Evolutionary conservation across 1,284 basidiomycete species (phyloP), one percentile per base, ranked within the genome.

Genomic region (Cryptococcus neoformans): DNA sequence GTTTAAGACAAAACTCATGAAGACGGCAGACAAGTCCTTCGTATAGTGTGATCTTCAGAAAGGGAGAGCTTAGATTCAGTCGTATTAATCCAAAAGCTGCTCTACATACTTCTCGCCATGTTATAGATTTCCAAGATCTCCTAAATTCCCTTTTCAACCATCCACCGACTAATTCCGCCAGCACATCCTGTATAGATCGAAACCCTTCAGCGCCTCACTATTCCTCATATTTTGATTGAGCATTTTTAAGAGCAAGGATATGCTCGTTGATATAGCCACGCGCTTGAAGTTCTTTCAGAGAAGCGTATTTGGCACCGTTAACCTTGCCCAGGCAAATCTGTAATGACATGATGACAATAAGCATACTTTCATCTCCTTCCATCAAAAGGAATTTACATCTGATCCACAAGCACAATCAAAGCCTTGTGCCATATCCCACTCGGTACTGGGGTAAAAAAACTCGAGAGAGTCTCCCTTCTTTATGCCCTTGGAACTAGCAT

Each of bases 401-500:
- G 80, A 69, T 9, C 78, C 79, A 67, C 85, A 87, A 39, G 71
- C 63, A 72, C 85, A 87, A 36, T 79, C 72, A 66, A 88, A 88
- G 1, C 83, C 80, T 65, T 85, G 84, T 11, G 81, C 84, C 85
- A 87, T 87, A 53, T 84, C 80, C 85, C 86, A 87, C 69, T 87
- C 86, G 6, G 85, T 87, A 62, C 81, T 83, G 12, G 85, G 85
- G 70, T 87, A 87, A 69, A 86, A 87, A 70, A 84, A 87, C 0
- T 79, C 79, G 42, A 81, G 58, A 37, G 69, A 64, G 69, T 84
- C 70, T 72, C 85, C 84, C 54, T 63, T 53, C 10, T 65, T 60
- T 17, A 80, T 59, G 36, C 60, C 61, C 37, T 51, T 38, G 8
- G 51, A 46, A 6, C 73, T 64, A 62, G 76, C 76, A 74, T 80